A percentile compares a stretch with the other conserved stretches of the same genome.
phyloP scores from a whole-genome alignment of 78 protist species.

The slime mould (Dictyostelium discoideum) region DNA sequence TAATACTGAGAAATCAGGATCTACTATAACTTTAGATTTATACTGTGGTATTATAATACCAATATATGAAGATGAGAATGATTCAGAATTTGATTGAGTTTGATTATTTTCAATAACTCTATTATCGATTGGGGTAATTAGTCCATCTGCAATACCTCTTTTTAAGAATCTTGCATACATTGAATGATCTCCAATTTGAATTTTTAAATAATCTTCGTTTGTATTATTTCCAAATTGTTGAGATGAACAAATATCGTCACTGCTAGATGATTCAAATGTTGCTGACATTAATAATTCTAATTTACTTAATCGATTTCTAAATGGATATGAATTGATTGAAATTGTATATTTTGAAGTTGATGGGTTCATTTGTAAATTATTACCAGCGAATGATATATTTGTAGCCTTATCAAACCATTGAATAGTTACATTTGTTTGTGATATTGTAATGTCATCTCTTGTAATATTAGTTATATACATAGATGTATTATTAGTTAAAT shows the following conservation, averaged over 20 bases:
- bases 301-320: neutral
- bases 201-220: neutral
- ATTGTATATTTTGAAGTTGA: neutral
- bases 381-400: neutral
- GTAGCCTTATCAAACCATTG: neutral
- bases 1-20: neutral
- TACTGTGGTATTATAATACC: neutral
- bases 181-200: neutral
- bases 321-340: neutral
- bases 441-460: neutral
- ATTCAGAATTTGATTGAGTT: neutral
- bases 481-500: neutral
- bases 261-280: neutral
- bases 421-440: neutral
- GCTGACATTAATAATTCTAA: neutral
- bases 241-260: neutral
- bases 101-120: neutral
- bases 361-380: neutral
- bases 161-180: constrained; percentile 22
- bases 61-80: neutral
- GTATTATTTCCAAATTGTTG: neutral
- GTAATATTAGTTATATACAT: neutral
- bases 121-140: neutral
- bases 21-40: neutral
- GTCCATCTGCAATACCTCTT: neutral